Base-by-base conservation (phyloP, 2,329 filamentous ascomycete species). In the Hypoxylon sp. region DNA sequence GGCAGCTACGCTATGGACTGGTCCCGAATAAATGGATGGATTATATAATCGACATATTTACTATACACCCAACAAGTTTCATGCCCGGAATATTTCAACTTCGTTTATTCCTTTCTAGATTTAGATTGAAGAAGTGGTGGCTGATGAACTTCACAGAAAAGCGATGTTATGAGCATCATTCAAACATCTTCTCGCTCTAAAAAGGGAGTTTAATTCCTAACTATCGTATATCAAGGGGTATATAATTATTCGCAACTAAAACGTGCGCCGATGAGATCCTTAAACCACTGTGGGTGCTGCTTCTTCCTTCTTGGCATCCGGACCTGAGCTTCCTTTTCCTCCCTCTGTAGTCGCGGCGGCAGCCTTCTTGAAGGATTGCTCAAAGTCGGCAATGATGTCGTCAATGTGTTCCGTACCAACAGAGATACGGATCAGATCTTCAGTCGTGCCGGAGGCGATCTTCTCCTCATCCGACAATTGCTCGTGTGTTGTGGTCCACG, bases 371-470 rank as follows among this genome's bases (percentile, higher is more conserved):
- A 98, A 97, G 0, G 93, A 92, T 84, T 97, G 94, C 80, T 95
- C 91, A 78, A 98, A 98, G 81, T 98, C 95, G 74, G 90, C 91
- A 77, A 97, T 96, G 75, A 98, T 98, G 77, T 98, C 95, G 82
- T 97, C 94, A 78, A 98, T 97, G 80, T 98, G 94, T 83, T 98
- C 95, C 0, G 92, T 97, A 57, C 95, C 95, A 65, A 98, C 94
- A 0, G 94, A 98, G 76, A 98, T 96, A 69, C 95, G 92, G 80
- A 98, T 97, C 41, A 94, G 89, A 77, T 97, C 95, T 86, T 92
- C 90, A 14, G 93, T 96, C 10, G 96, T 93, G 74, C 95, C 95
- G 21, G 93, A 95, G 77, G 83, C 89, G 56, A 86, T 78, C 81
- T 90, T 93, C 85, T 98, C 95, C 78, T 94, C 87, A 5, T 89